These are phyloP conservation scores for Termitomyces titanicus DNA, from an alignment of 768 basidiomycete species.

Conservation along the genomic window DNA sequence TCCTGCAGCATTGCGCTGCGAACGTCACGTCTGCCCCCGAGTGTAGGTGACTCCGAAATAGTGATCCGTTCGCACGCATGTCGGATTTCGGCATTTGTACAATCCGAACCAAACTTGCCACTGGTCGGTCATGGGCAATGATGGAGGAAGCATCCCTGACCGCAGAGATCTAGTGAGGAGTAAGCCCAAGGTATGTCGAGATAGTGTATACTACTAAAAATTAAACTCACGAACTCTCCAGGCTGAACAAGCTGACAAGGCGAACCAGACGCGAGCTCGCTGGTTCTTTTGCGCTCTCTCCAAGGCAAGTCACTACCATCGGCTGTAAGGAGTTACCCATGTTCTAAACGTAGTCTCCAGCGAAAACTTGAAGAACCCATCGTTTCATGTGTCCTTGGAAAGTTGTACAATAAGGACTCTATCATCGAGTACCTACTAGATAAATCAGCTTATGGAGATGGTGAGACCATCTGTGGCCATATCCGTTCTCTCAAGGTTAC, in stretches of 20 bases:
- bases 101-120: not conserved
- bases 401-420: slow-evolving; percentile 95
- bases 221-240: slow-evolving; percentile 18
- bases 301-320: slow-evolving; percentile 53
- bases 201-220: not conserved
- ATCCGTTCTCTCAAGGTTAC: slow-evolving; percentile 62
- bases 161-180: slow-evolving; percentile 72
- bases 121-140: slow-evolving; percentile 70
- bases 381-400: slow-evolving; percentile 89
- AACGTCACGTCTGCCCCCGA: not conserved
- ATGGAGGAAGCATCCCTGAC: slow-evolving; percentile 86
- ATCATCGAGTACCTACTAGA: slow-evolving; percentile 89
- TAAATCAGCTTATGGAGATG: slow-evolving; percentile 82
- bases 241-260: slow-evolving; percentile 87
- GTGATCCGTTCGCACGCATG: slow-evolving; percentile 1
- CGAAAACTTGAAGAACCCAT: slow-evolving; percentile 83
- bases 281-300: slow-evolving; percentile 96
- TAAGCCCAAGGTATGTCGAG: slow-evolving; percentile 57
- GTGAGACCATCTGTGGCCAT: slow-evolving; percentile 79
- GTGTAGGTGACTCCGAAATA: not conserved
- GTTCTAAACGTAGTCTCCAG: slow-evolving; percentile 31
- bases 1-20: slow-evolving; percentile 87
- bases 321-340: too few relatives aligned
- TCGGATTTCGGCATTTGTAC: slow-evolving; percentile 1
- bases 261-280: slow-evolving; percentile 80